Conservation (phyloP, 164 flowering plant species). For the Macadamia integrifolia region DNA sequence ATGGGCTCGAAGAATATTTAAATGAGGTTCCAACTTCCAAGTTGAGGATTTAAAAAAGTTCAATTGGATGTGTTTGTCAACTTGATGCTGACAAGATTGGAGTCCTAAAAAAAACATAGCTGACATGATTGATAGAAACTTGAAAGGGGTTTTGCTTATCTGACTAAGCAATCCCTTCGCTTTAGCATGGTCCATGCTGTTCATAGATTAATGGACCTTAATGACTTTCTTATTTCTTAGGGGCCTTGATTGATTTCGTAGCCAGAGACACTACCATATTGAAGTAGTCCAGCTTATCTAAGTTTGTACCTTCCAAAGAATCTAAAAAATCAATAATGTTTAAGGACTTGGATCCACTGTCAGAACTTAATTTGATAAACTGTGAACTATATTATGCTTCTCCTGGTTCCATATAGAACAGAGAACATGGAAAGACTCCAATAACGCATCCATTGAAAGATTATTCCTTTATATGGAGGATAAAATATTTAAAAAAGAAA, state of each 20-base stretch:
- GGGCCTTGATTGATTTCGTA: too few relatives aligned
- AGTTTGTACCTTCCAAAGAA: too few relatives aligned
- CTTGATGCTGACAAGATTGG: slow-evolving; percentile 13
- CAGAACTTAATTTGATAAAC: too few relatives aligned
- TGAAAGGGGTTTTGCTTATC: background rate
- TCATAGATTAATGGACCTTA: too few relatives aligned
- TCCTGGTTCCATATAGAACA: too few relatives aligned
- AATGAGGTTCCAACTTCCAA: slow-evolving; percentile 22
- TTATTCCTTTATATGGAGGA: background rate
- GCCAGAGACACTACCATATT: too few relatives aligned
- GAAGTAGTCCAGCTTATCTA: too few relatives aligned
- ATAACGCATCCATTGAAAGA: background rate
- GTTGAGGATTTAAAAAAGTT: slow-evolving; percentile 8
- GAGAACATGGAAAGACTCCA: too few relatives aligned
- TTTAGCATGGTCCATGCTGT: background rate
- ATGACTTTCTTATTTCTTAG: too few relatives aligned
- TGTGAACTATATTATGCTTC: too few relatives aligned
- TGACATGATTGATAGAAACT: background rate
- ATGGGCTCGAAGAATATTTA: slow-evolving; percentile 8
- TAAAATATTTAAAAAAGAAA: background rate
- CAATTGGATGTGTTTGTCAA: slow-evolving; percentile 18
- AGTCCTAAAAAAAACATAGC: slow-evolving; percentile 1
- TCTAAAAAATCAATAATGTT: too few relatives aligned
- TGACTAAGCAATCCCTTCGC: background rate
- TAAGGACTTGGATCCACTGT: too few relatives aligned